Evolutionary conservation across 192 early-diverging fungal genomes (phyloP), one percentile per base, ranked within the genome.

Genomic region (Entomortierella lignicola): DNA sequence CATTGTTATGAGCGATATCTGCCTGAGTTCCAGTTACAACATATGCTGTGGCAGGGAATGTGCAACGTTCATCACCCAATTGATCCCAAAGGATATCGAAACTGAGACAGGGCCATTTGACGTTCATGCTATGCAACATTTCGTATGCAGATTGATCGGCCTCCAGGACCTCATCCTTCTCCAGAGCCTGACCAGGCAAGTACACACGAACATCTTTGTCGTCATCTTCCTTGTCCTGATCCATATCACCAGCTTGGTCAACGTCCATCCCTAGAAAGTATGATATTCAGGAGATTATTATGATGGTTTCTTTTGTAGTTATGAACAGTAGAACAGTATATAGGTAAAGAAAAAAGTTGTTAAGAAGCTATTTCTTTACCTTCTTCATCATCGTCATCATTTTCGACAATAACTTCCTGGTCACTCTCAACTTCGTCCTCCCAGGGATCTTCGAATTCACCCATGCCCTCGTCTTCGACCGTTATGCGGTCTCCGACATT

Each of bases 21-120:
- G 97, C 95, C 74, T 97, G 96, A 10, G 96, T 96, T 55, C 98
- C 98, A 26, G 97, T 93, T 15, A 97, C 96, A 18, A 97, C 86
- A 80, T 98, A 99, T 44, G 91, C 84, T 34, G 97, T 97, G 74
- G 92, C 91, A 43, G 98, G 98, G 81, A 94, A 99, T 18, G 85
- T 88, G 42, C 87, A 91, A 59, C 97, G 85, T 61, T 89, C 88
- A 29, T 82, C 83, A 8, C 96, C 98, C 39, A 98, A 83, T 42
- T 90, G 90, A 79, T 98, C 96, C 23, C 89, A 86, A 55, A 99
- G 84, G 71, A 99, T 87, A 80, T 99, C 98, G 69, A 99, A 99
- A 81, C 92, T 95, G 54, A 99, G 88, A 77, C 96, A 98, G 30
- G 98, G 98, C 94, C 96, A 97, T 75, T 96, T 89, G 31, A 94